phyloP scores from a whole-genome alignment of 345 rosid species.

The Eucalyptus regnans region DNA sequence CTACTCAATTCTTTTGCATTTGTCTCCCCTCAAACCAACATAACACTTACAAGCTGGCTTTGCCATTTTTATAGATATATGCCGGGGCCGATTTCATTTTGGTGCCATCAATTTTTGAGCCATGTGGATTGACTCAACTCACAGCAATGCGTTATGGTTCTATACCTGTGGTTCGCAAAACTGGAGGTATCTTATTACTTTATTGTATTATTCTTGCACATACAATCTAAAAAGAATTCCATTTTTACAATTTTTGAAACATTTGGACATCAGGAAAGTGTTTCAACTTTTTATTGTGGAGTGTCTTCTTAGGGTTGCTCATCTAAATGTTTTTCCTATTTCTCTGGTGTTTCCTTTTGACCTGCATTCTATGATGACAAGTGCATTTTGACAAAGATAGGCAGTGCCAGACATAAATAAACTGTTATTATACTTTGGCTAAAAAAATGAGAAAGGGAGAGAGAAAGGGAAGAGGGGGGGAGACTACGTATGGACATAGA shows the following conservation, averaged over 20 bases:
- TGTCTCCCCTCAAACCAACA: not conserved
- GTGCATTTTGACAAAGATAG: not conserved
- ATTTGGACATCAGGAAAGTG: not conserved
- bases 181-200: slow-evolving; percentile 51
- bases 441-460: not conserved
- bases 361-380: not conserved
- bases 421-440: not conserved
- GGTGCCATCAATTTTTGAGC: slow-evolving; percentile 94
- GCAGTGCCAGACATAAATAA: not conserved
- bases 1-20: not conserved
- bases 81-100: slow-evolving; percentile 91
- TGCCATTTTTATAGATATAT: slow-evolving; percentile 39
- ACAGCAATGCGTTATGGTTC: slow-evolving; percentile 94
- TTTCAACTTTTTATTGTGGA: not conserved
- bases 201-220: not conserved
- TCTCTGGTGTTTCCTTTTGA: not conserved
- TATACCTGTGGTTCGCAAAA: slow-evolving; percentile 80
- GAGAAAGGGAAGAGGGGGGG: not conserved
- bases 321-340: not conserved
- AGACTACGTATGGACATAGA: not conserved
- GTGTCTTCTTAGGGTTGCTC: not conserved
- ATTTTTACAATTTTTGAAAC: not conserved
- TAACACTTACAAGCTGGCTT: not conserved
- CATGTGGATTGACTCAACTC: slow-evolving; percentile 91
- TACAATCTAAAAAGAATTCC: not conserved